Conservation (phyloP, 148 eudicot genomes). For the Chenopodium quinoa region DNA sequence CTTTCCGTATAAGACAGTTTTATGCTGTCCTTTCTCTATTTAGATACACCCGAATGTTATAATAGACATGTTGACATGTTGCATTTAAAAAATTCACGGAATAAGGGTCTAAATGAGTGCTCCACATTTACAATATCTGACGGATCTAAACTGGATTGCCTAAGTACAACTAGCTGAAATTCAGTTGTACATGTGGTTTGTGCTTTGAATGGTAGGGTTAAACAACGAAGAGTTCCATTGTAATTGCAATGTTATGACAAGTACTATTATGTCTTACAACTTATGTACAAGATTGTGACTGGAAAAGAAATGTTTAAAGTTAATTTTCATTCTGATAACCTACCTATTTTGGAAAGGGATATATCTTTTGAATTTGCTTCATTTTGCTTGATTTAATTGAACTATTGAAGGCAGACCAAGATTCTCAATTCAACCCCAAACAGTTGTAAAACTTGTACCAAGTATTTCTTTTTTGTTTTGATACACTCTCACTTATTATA, state of each 20-base stretch:
- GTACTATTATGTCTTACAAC: not conserved
- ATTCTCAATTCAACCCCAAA: too few species aligned
- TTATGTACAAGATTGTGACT: not conserved
- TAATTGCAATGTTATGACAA: conserved; percentile 19
- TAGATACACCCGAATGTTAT: too few species aligned
- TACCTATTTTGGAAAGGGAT: conserved; percentile 22
- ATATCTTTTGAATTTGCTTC: not conserved
- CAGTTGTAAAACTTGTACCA: not conserved
- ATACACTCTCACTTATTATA: too few species aligned
- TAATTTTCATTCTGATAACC: not conserved
- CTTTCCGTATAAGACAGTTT: too few species aligned
- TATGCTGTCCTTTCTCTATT: too few species aligned
- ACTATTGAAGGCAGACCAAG: not conserved
- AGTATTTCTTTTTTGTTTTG: not conserved
- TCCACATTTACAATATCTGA: too few species aligned
- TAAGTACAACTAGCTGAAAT: not conserved
- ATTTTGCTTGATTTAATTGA: not conserved
- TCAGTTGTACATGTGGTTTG: conserved; percentile 12
- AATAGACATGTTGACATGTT: not conserved
- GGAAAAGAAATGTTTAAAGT: not conserved
- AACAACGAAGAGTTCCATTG: conserved; percentile 27
- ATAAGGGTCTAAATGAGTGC: too few species aligned
- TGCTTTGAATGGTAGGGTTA: conserved; percentile 20
- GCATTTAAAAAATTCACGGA: not conserved
- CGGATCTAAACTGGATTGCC: not conserved